A percentile compares a stretch with the other conserved stretches of the same genome.
These are phyloP conservation scores for Mucuna pruriens DNA, from an alignment of 306 rosid species.

Conservation along the genomic window DNA sequence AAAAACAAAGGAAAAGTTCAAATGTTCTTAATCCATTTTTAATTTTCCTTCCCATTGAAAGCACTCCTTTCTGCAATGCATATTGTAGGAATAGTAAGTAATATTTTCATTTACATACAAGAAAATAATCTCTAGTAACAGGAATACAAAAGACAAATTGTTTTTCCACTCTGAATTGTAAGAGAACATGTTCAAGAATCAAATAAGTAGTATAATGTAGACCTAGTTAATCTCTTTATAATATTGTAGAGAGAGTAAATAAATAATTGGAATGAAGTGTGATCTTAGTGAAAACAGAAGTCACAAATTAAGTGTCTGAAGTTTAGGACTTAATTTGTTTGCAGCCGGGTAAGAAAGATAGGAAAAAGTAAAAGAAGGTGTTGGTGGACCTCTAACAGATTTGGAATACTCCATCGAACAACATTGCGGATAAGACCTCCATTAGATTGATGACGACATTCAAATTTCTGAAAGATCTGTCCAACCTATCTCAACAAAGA, in stretches of 20 bases:
- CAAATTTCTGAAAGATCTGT: conserved; percentile 92
- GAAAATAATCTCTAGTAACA: conserved; percentile 9
- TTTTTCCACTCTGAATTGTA: conserved; percentile 18
- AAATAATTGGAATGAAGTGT: background rate
- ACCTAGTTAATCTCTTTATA: background rate
- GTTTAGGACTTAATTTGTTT: background rate
- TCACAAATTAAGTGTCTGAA: conserved; percentile 6
- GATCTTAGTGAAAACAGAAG: background rate
- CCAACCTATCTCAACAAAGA: conserved; percentile 64
- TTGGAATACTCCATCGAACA: conserved; percentile 91
- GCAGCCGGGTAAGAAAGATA: background rate
- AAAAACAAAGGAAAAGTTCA: conserved; percentile 11
- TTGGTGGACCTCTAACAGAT: conserved; percentile 69
- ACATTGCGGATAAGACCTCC: conserved; percentile 78
- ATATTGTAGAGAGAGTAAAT: conserved; percentile 6
- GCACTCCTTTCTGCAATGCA: background rate
- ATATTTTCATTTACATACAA: background rate
- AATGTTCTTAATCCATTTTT: background rate
- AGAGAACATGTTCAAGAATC: background rate
- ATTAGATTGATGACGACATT: conserved; percentile 60
- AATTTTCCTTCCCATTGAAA: conserved; percentile 2
- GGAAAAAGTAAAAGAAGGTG: conserved; percentile 31
- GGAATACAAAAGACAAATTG: conserved; percentile 26
- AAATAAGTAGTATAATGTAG: background rate
- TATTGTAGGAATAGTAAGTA: background rate